These are phyloP conservation scores for Stagonosporopsis rhizophila DNA, from an alignment of 2,329 filamentous ascomycete genomes.

Conservation along the genomic window DNA sequence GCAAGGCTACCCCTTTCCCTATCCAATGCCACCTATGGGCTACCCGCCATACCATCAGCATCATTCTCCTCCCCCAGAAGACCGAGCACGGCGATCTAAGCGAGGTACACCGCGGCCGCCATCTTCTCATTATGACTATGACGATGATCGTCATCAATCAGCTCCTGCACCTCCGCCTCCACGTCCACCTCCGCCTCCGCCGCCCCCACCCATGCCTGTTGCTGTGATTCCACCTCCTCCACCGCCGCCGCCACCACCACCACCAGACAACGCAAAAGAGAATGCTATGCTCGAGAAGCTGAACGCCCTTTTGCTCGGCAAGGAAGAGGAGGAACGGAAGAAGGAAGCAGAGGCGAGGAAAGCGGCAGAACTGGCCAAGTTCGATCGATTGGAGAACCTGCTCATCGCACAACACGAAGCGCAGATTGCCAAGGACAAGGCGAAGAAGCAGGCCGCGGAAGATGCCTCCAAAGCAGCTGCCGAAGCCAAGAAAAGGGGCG, in stretches of 20 bases:
- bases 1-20: slow-evolving; percentile 25
- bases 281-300: slow-evolving; percentile 44
- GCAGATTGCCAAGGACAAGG: slow-evolving; percentile 46
- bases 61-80: slow-evolving; percentile 29
- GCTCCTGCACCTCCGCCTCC: slow-evolving; percentile 29
- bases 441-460: slow-evolving; percentile 40
- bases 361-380: slow-evolving; percentile 45
- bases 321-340: slow-evolving; percentile 39
- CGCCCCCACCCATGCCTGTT: slow-evolving; percentile 4
- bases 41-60: slow-evolving; percentile 34
- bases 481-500: slow-evolving; percentile 45
- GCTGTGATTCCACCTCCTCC: slow-evolving; percentile 20
- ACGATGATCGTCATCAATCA: slow-evolving; percentile 33
- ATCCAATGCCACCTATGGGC: slow-evolving; percentile 32
- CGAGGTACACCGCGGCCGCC: slow-evolving; percentile 38
- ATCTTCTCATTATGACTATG: slow-evolving; percentile 27
- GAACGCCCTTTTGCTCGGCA: slow-evolving; percentile 38
- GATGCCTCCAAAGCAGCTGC: slow-evolving; percentile 33
- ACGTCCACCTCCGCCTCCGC: slow-evolving; percentile 16
- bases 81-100: slow-evolving; percentile 31
- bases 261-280: slow-evolving; percentile 35
- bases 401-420: slow-evolving; percentile 47
- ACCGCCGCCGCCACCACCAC: slow-evolving; percentile 25
- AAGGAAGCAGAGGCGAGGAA: slow-evolving; percentile 40
- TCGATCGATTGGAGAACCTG: slow-evolving; percentile 46